These are phyloP conservation scores for Pichia sp. DNA, from an alignment of 1,139 yeast species.

Conservation along the genomic window DNA sequence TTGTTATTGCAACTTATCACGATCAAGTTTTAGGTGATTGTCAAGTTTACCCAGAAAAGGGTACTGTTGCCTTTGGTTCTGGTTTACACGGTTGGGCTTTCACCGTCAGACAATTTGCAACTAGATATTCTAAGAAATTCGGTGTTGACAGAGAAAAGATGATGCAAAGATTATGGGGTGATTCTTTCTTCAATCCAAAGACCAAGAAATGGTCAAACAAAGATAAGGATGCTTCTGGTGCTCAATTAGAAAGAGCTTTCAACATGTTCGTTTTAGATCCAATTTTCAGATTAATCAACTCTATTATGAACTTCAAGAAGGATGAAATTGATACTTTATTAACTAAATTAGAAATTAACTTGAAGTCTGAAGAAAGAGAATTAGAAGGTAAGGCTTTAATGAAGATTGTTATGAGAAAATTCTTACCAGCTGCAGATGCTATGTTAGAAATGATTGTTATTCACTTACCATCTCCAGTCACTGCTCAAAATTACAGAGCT, in stretches of 20 bases:
- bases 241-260: slow-evolving; percentile 97
- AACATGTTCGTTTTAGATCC: slow-evolving; percentile 99
- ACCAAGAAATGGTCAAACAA: slow-evolving; percentile 99
- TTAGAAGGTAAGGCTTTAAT: slow-evolving; percentile 98
- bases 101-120: slow-evolving; percentile 98
- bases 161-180: slow-evolving; percentile 99
- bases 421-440: slow-evolving; percentile 99
- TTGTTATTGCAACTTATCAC: slow-evolving; percentile 90
- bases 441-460: slow-evolving; percentile 97
- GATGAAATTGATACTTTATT: slow-evolving; percentile 87
- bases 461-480: slow-evolving; percentile 99
- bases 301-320: slow-evolving; percentile 96
- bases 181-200: slow-evolving; percentile 99
- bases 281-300: slow-evolving; percentile 92
- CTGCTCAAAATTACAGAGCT: slow-evolving; percentile 99
- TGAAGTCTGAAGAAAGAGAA: slow-evolving; percentile 93
- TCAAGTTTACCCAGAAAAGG: slow-evolving; percentile 98
- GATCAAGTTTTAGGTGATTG: slow-evolving; percentile 90
- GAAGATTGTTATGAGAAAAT: slow-evolving; percentile 98
- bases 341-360: slow-evolving; percentile 84
- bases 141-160: slow-evolving; percentile 98
- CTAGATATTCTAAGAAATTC: slow-evolving; percentile 97
- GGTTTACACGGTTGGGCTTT: slow-evolving; percentile 99
- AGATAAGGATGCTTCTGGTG: slow-evolving; percentile 94
- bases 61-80: slow-evolving; percentile 99